These are phyloP conservation scores for Plasmodium berghei DNA, from an alignment of 169 alveolate genomes.

Conservation along the genomic window DNA sequence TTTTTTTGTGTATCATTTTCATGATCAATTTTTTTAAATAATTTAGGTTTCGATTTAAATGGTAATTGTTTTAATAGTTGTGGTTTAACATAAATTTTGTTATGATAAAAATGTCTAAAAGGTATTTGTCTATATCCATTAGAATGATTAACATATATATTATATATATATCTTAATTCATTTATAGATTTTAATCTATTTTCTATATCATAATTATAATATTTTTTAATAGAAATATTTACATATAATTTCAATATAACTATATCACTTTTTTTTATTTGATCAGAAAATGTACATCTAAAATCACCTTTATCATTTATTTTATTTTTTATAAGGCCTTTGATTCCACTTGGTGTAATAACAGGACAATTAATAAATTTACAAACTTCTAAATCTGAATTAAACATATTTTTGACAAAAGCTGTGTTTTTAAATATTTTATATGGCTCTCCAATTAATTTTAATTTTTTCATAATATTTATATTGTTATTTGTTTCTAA, in stretches of 20 bases:
- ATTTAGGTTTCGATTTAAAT: constrained; percentile 89
- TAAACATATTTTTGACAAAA: constrained; percentile 98
- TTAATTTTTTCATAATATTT: constrained; percentile 94
- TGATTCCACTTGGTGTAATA: constrained; percentile 98
- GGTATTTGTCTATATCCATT: constrained; percentile 89
- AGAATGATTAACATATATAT: constrained; percentile 83
- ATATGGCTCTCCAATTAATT: constrained; percentile 98
- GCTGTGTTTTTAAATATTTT: constrained; percentile 98
- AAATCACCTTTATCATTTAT: constrained; percentile 94
- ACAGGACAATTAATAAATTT: constrained; percentile 97
- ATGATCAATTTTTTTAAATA: constrained; percentile 24
- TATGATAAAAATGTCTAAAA: constrained; percentile 74
- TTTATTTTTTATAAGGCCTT: constrained; percentile 98
- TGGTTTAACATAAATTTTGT: constrained; percentile 90
- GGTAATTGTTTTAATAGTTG: constrained; percentile 90
- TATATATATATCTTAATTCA: constrained; percentile 89
- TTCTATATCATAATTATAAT: constrained; percentile 91
- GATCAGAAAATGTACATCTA: constrained; percentile 99
- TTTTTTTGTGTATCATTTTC: constrained; percentile 3
- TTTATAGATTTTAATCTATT: constrained; percentile 90
- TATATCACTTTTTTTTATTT: constrained; percentile 96
- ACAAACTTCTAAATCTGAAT: constrained; percentile 97
- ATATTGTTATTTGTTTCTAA: constrained; percentile 92
- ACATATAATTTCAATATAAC: constrained; percentile 97
- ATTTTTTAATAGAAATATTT: constrained; percentile 90